Percentiles rank a stretch among this genome's conserved stretches.
These are phyloP conservation scores for Lentinula sp. DNA, from an alignment of 768 basidiomycete species.

Conservation along the genomic window DNA sequence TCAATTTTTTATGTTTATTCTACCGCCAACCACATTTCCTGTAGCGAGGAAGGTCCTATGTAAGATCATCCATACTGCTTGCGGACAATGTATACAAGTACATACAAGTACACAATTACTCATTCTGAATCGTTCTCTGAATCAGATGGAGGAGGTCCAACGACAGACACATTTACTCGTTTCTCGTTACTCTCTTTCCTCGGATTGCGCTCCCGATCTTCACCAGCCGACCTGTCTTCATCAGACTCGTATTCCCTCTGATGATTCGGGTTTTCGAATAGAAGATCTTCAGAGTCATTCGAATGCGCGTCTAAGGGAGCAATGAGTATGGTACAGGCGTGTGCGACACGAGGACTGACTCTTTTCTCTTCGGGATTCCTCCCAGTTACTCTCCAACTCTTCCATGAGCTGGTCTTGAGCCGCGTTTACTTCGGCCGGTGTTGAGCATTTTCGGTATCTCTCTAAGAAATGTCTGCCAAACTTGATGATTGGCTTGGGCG, in stretches of 20 bases:
- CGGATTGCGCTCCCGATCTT: neutral
- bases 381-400: constrained; percentile 60
- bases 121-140: neutral
- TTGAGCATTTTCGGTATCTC: constrained; percentile 67
- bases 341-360: constrained; percentile 27
- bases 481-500: neutral
- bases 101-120: neutral
- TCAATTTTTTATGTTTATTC: too few species aligned
- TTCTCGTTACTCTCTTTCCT: neutral
- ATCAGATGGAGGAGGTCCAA: neutral
- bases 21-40: too few species aligned
- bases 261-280: constrained; percentile 70
- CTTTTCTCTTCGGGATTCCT: constrained; percentile 46
- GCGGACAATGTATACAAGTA: too few species aligned
- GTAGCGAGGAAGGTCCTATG: too few species aligned
- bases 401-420: constrained; percentile 67
- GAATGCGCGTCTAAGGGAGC: constrained; percentile 20
- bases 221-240: constrained; percentile 8
- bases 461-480: constrained; percentile 53
- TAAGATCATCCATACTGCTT: too few species aligned
- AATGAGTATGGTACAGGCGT: neutral
- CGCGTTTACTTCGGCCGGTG: constrained; percentile 47
- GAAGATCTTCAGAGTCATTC: constrained; percentile 39
- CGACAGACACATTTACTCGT: neutral
- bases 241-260: constrained; percentile 12